These are phyloP conservation scores for Terfezia claveryi DNA, from an alignment of 495 filamentous ascomycete species.

Conservation along the genomic window DNA sequence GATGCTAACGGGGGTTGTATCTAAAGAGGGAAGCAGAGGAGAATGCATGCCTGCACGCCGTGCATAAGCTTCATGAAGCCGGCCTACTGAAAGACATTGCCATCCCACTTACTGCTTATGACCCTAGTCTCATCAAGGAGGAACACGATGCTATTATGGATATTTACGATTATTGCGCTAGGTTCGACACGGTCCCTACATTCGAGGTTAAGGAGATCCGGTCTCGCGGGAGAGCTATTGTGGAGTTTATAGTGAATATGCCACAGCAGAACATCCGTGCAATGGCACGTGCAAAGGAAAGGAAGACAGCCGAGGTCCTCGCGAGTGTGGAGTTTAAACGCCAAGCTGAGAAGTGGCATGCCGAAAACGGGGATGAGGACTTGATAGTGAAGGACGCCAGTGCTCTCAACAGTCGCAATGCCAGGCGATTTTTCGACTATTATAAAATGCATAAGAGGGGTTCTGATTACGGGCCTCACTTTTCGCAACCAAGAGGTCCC, in stretches of 20 bases:
- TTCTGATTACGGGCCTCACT: constrained; percentile 16
- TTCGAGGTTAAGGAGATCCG: constrained; percentile 11
- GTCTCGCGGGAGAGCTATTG: constrained; percentile 1
- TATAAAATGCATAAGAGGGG: constrained; percentile 18
- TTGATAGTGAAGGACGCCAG: constrained; percentile 22
- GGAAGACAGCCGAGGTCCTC: constrained; percentile 20
- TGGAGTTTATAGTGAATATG: constrained; percentile 23
- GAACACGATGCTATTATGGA: constrained; percentile 23
- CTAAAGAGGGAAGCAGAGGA: constrained; percentile 20
- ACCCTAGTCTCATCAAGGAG: constrained; percentile 13
- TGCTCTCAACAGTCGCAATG: constrained; percentile 23
- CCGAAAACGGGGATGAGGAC: constrained; percentile 20
- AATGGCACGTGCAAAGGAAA: constrained; percentile 12
- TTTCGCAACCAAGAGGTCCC: constrained; percentile 2
- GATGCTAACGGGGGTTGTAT: too few relatives aligned
- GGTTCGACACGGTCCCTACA: constrained; percentile 23
- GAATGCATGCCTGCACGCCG: constrained; percentile 18
- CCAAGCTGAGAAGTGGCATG: constrained; percentile 24
- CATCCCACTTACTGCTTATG: constrained; percentile 7
- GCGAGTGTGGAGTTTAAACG: constrained; percentile 25
- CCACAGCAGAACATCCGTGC: constrained; percentile 25
- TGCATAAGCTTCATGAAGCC: constrained; percentile 19
- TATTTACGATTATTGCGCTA: constrained; percentile 29
- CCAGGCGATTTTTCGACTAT: constrained; percentile 25
- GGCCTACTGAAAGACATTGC: constrained; percentile 18